These are phyloP conservation scores for Xylariales sp. DNA, from an alignment of 2,329 filamentous ascomycete species.

Conservation along the genomic window DNA sequence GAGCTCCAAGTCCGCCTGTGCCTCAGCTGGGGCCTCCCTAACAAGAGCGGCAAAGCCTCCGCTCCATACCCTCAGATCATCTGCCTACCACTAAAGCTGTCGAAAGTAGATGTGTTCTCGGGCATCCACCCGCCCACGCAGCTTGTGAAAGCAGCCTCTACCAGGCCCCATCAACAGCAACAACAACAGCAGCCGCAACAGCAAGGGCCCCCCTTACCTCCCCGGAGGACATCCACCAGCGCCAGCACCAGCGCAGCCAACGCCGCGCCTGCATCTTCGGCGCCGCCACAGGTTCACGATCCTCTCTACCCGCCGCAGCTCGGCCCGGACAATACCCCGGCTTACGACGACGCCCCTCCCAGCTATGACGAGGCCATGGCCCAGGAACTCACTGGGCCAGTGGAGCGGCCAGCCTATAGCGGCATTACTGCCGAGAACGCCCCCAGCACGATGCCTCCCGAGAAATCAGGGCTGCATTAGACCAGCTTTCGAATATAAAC, in stretches of 20 bases:
- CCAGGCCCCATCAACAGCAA: too few relatives aligned
- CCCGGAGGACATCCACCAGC: slow-evolving; percentile 26
- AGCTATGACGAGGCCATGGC: slow-evolving; percentile 94
- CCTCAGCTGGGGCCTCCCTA: slow-evolving; percentile 59
- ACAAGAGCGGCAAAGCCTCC: slow-evolving; percentile 30
- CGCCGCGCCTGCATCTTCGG: too few relatives aligned
- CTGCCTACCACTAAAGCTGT: slow-evolving; percentile 73
- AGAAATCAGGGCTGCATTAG: slow-evolving; percentile 17
- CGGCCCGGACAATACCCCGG: slow-evolving; percentile 35
- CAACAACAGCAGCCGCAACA: too few relatives aligned
- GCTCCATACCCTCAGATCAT: slow-evolving; percentile 60
- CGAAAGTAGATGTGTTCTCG: slow-evolving; percentile 73
- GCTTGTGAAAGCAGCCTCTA: slow-evolving; percentile 52
- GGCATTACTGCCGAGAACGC: slow-evolving; percentile 59
- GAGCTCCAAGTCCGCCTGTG: slow-evolving; percentile 80
- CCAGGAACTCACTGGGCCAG: slow-evolving; percentile 62
- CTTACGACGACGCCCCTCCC: slow-evolving; percentile 75
- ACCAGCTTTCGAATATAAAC: too few relatives aligned
- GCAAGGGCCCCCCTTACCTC: slow-evolving; percentile 28
- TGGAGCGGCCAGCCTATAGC: slow-evolving; percentile 62
- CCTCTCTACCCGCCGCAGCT: slow-evolving; percentile 57
- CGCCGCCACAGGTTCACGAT: slow-evolving; percentile 29
- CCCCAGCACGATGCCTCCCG: slow-evolving; percentile 39
- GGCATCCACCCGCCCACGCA: slow-evolving; percentile 78
- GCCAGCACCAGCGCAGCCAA: too few relatives aligned